A percentile compares a stretch with the other conserved stretches of the same genome.
Conservation (phyloP, 305 asterid species). For the Coffea humblotiana region DNA sequence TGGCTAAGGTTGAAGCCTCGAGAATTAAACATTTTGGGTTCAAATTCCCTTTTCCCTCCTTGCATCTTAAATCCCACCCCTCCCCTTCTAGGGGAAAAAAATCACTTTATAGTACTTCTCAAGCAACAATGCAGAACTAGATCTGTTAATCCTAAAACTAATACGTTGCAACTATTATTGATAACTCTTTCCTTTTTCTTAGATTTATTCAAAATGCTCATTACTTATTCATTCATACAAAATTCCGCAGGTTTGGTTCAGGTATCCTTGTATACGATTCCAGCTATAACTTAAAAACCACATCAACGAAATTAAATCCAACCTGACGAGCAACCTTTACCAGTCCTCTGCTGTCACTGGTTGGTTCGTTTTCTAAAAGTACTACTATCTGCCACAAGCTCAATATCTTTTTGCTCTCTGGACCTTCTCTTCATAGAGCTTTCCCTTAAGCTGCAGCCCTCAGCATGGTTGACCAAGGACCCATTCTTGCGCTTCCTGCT, state of each 20-base stretch:
- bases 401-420: slow-evolving; percentile 17
- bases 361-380: slow-evolving; percentile 18
- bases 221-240: background rate
- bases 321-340: slow-evolving; percentile 46
- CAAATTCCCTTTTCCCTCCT: too few species aligned
- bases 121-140: background rate
- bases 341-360: slow-evolving; percentile 27
- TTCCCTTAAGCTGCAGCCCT: slow-evolving; percentile 23
- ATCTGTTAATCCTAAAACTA: background rate
- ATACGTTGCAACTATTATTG: background rate
- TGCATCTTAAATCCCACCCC: too few species aligned
- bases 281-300: background rate
- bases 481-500: slow-evolving; percentile 50
- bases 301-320: slow-evolving; percentile 14
- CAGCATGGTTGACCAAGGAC: slow-evolving; percentile 27
- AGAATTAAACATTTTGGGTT: too few species aligned
- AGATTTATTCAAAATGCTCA: background rate
- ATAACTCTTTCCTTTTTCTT: background rate
- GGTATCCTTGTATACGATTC: background rate
- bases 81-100: background rate
- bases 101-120: background rate
- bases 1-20: too few species aligned
- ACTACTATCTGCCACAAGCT: slow-evolving; percentile 21
- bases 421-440: slow-evolving; percentile 14
- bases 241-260: background rate